A percentile compares a stretch with the other conserved stretches of the same genome.
Evolutionary conservation across 176 grass and related monocot genomes (phyloP).

Genomic region (Oryza rufipogon): DNA sequence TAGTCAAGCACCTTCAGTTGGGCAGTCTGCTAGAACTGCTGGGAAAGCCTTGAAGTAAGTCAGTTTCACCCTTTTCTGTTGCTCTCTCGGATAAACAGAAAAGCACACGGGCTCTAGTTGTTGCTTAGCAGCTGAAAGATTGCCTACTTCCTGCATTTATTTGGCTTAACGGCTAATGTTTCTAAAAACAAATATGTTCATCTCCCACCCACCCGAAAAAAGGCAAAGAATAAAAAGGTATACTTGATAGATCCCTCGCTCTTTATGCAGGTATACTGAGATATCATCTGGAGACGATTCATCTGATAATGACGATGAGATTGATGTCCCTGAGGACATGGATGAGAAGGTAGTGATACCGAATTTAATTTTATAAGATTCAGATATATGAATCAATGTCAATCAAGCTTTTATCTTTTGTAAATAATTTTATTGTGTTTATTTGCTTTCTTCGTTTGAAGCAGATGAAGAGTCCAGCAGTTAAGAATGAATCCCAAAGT

Average conservation of each 20-base stretch:
- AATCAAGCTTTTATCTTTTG: conserved; percentile 4
- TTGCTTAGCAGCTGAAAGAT: not conserved
- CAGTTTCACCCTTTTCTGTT: conserved; percentile 5
- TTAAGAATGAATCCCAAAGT: conserved; percentile 45
- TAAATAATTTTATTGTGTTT: conserved; percentile 22
- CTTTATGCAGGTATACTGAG: conserved; percentile 64
- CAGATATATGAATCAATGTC: conserved; percentile 32
- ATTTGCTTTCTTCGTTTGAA: conserved; percentile 21
- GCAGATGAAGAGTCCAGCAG: conserved; percentile 32
- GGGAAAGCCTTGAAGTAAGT: conserved; percentile 63
- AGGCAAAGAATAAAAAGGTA: not conserved
- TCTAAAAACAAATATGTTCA: not conserved
- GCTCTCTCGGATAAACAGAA: not conserved
- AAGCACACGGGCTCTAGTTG: not conserved
- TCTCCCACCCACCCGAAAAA: not conserved
- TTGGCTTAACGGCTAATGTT: not conserved
- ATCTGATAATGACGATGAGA: conserved; percentile 50
- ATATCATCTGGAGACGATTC: conserved; percentile 63
- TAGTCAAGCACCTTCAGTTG: conserved; percentile 50
- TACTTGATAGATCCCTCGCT: conserved; percentile 22
- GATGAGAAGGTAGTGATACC: conserved; percentile 42
- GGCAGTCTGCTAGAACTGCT: conserved; percentile 81
- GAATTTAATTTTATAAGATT: conserved; percentile 27
- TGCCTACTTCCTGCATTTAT: not conserved
- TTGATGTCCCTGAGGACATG: conserved; percentile 44